These are phyloP conservation scores for Boletus rubropictus DNA, from an alignment of 768 basidiomycete species.

Conservation along the genomic window DNA sequence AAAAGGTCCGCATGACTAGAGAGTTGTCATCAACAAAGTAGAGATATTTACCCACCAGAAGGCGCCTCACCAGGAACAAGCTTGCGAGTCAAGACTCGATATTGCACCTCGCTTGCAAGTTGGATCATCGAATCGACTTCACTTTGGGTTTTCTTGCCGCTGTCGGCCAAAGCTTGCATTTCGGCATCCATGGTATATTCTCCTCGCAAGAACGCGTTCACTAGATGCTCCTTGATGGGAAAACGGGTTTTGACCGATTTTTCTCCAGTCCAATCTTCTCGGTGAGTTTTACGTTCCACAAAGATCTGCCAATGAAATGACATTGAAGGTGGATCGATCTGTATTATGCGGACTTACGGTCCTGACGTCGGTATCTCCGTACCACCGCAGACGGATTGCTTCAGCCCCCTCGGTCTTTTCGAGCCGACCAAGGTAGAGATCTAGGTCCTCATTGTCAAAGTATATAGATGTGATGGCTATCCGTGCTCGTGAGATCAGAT, in stretches of 20 bases:
- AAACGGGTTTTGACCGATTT: constrained; percentile 98
- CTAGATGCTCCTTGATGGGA: constrained; percentile 87
- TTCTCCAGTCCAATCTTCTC: constrained; percentile 99
- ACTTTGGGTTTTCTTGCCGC: constrained; percentile 87
- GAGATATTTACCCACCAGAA: background rate
- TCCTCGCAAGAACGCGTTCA: constrained; percentile 86
- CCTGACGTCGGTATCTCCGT: constrained; percentile 80
- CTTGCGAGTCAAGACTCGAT: constrained; percentile 75
- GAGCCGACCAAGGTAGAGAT: constrained; percentile 90
- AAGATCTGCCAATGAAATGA: constrained; percentile 51
- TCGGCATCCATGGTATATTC: constrained; percentile 92
- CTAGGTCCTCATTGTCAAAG: constrained; percentile 93
- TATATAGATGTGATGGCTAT: constrained; percentile 94
- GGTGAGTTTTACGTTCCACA: constrained; percentile 85
- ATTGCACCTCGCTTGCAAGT: constrained; percentile 95
- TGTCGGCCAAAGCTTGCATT: constrained; percentile 78
- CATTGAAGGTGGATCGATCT: background rate
- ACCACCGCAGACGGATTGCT: constrained; percentile 95
- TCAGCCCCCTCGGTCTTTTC: constrained; percentile 99
- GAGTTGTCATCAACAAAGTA: background rate
- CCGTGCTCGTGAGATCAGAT: constrained; percentile 8
- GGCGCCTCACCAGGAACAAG: constrained; percentile 66
- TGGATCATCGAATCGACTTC: constrained; percentile 95
- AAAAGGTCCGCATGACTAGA: constrained; percentile 92
- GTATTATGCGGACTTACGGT: constrained; percentile 46